Evolutionary conservation across 805 yeast genomes (phyloP).

Genomic region (Candida railenensis): DNA sequence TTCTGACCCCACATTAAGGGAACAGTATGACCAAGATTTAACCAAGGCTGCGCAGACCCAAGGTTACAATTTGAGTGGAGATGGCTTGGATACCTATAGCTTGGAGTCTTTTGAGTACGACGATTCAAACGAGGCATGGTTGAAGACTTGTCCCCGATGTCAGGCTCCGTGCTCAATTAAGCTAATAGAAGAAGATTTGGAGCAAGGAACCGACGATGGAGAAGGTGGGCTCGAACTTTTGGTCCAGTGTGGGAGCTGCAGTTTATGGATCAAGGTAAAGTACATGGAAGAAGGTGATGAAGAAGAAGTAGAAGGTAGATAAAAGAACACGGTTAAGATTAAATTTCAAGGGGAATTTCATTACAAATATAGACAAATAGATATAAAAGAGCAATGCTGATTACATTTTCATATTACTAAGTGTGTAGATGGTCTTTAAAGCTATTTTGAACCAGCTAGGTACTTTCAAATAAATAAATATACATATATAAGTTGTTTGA

Average conservation of each 20-base stretch:
- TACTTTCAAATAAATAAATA: too few relatives aligned
- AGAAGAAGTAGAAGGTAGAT: not conserved
- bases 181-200: conserved; percentile 61
- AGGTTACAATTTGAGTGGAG: conserved; percentile 51
- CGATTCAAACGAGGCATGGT: conserved; percentile 34
- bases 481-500: too few relatives aligned
- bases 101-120: conserved; percentile 58
- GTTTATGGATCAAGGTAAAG: conserved; percentile 78
- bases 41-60: conserved; percentile 27
- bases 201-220: conserved; percentile 51
- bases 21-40: conserved; percentile 53
- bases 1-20: conserved; percentile 36
- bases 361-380: too few relatives aligned
- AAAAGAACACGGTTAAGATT: not conserved
- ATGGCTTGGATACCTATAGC: conserved; percentile 67
- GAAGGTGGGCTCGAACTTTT: conserved; percentile 60
- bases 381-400: too few relatives aligned
- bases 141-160: conserved; percentile 68
- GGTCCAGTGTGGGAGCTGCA: conserved; percentile 80
- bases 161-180: conserved; percentile 49
- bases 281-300: conserved; percentile 50
- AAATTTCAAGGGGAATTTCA: too few relatives aligned
- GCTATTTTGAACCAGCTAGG: too few relatives aligned
- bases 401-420: too few relatives aligned
- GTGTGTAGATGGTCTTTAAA: too few relatives aligned